These are phyloP conservation scores for Talaromyces rugulosus DNA, from an alignment of 2,329 filamentous ascomycete genomes.

Conservation along the genomic window DNA sequence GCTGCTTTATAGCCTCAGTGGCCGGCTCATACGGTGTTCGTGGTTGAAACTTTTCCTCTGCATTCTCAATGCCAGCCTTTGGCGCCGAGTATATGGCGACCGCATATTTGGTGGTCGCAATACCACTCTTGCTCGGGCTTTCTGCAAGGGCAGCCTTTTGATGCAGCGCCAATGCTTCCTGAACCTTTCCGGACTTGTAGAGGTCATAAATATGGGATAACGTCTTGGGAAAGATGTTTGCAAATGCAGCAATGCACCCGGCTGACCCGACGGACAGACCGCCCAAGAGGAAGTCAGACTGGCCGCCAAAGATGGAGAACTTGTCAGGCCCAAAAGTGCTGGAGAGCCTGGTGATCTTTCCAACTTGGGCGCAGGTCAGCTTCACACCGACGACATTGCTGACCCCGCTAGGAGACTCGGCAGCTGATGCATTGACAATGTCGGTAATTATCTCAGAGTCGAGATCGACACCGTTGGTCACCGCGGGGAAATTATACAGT, in stretches of 20 bases:
- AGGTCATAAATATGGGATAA: slow-evolving; percentile 57
- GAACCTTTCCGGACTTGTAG: slow-evolving; percentile 54
- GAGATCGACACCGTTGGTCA: slow-evolving; percentile 65
- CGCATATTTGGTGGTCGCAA: slow-evolving; percentile 66
- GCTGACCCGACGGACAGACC: slow-evolving; percentile 51
- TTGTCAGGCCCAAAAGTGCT: slow-evolving; percentile 49
- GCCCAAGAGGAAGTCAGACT: slow-evolving; percentile 65
- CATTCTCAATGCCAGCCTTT: slow-evolving; percentile 56
- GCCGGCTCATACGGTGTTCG: slow-evolving; percentile 58
- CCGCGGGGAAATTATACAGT: slow-evolving; percentile 65
- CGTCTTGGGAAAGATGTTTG: slow-evolving; percentile 54
- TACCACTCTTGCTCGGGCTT: slow-evolving; percentile 61
- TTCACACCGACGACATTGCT: slow-evolving; percentile 61
- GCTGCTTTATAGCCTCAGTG: slow-evolving; percentile 41
- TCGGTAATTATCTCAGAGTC: slow-evolving; percentile 59
- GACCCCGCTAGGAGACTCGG: slow-evolving; percentile 16
- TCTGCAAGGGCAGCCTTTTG: slow-evolving; percentile 61
- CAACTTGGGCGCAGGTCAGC: slow-evolving; percentile 60
- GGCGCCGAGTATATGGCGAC: slow-evolving; percentile 57
- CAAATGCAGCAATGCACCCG: slow-evolving; percentile 56
- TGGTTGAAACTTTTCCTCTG: slow-evolving; percentile 55
- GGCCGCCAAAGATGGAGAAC: slow-evolving; percentile 68
- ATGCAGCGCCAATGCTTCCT: slow-evolving; percentile 60
- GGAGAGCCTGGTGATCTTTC: slow-evolving; percentile 56
- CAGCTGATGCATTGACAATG: slow-evolving; percentile 45